Evolutionary conservation across 202 grass and related monocot genomes (phyloP), one percentile per base, ranked within the genome.

Genomic region (Zoysia matrella): DNA sequence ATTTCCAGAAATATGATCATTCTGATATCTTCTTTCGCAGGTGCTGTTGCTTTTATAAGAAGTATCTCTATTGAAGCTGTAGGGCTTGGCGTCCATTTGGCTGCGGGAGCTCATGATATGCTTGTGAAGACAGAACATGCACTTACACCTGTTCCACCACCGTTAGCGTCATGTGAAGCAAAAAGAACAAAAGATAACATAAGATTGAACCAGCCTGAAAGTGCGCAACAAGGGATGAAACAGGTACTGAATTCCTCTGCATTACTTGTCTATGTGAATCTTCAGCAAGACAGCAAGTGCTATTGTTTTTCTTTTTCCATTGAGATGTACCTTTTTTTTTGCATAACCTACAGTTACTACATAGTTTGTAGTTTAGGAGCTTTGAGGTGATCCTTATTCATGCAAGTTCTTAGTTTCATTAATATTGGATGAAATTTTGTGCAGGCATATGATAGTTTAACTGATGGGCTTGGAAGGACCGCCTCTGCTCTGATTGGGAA

Each of bases 391-490:
- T 11, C 11, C 56, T 60, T 52, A 8, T 80, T 55, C 50, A 45
- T 88, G 18, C 79, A n/a, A 13, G 12, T 79, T 64, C 64, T 5
- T 85, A 55, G 2, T 84, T 13, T 75, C 83, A 46, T 74, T 74
- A 39, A 78, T 69, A 67, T 73, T 60, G 78, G 14, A 52, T 71
- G 55, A 55, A 80, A 67, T 49, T 12, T 60, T 69, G 30, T 80
- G 22, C 80, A 99, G 92, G 96, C 96, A 47, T 99, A 94, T 56
- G 96, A 95, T 80, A 95, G 96, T 86, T 87, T 99, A 70, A 99
- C 88, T 69, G 89, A 94, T 83, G 96, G 96, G 15, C 60, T 99
- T 80, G 89, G 89, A 82, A 91, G 93, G 65, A 90, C 89, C 43
- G 87, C 96, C 57, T 96, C 96, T 66, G 85, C 91, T 84, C 65